These are phyloP conservation scores for Leptodontidium sp. DNA, from an alignment of 2,329 filamentous ascomycete genomes.

Conservation along the genomic window DNA sequence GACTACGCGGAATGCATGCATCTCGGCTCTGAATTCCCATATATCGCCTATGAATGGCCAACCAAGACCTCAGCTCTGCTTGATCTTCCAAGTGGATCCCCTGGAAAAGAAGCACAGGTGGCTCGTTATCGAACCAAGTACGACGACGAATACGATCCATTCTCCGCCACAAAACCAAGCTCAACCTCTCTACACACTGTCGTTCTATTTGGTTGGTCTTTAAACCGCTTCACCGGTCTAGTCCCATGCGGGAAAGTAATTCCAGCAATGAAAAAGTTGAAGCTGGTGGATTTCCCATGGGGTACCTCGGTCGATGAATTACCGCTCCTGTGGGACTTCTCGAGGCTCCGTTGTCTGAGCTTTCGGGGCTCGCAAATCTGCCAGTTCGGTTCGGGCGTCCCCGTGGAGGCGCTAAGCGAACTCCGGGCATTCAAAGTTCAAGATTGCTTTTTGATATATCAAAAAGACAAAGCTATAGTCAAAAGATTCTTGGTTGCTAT, in stretches of 20 bases:
- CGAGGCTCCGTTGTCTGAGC: not conserved
- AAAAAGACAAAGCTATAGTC: too few relatives aligned
- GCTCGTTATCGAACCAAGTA: not conserved
- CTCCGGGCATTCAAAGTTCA: not conserved
- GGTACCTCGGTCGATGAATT: not conserved
- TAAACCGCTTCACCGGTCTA: not conserved
- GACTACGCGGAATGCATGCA: too few relatives aligned
- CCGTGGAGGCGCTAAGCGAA: not conserved
- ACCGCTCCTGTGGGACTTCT: not conserved
- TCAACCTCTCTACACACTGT: too few relatives aligned
- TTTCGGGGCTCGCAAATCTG: not conserved
- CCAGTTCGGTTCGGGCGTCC: not conserved
- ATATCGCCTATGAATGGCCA: not conserved
- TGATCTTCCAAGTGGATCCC: not conserved
- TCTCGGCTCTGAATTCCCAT: too few relatives aligned
- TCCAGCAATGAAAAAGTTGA: not conserved
- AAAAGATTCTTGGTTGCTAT: too few relatives aligned
- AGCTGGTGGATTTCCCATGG: not conserved
- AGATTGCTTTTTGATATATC: too few relatives aligned
- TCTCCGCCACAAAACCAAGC: too few relatives aligned
- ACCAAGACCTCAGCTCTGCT: not conserved
- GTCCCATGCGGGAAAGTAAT: not conserved
- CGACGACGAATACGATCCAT: too few relatives aligned
- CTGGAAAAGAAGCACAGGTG: not conserved
- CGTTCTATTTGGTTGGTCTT: too few relatives aligned